Percentiles rank a stretch among this genome's conserved stretches.
Evolutionary conservation across 305 asterid genomes (phyloP).

Genomic region (Fraxinus ornus): DNA sequence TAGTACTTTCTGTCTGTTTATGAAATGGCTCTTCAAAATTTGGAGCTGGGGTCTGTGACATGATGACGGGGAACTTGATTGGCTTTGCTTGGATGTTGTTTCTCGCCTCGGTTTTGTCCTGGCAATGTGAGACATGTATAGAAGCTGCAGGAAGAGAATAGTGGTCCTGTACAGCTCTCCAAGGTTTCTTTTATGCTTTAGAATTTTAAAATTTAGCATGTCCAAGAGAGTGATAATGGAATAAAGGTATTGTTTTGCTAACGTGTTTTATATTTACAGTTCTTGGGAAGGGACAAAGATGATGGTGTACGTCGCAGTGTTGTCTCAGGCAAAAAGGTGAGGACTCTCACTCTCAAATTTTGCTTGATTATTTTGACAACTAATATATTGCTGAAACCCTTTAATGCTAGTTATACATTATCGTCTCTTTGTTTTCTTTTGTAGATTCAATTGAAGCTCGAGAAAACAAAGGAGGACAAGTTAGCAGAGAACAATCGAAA

Average conservation of each 20-base stretch:
- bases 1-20: constrained; percentile 63
- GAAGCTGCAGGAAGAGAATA: constrained; percentile 73
- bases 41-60: constrained; percentile 94
- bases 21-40: constrained; percentile 87
- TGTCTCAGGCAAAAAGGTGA: constrained; percentile 92
- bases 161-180: constrained; percentile 95
- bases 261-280: constrained; percentile 42
- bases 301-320: constrained; percentile 92
- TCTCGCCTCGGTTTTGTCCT: constrained; percentile 59
- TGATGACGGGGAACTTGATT: constrained; percentile 58
- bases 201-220: constrained; percentile 1
- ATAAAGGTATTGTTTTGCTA: constrained; percentile 11
- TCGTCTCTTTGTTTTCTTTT: constrained; percentile 14
- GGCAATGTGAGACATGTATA: constrained; percentile 77
- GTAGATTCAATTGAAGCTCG: constrained; percentile 84
- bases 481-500: constrained; percentile 82
- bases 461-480: constrained; percentile 93
- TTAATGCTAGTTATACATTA: constrained; percentile 68
- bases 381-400: constrained; percentile 70
- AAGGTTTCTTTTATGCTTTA: constrained; percentile 46
- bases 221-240: background rate
- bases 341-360: background rate
- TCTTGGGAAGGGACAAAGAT: constrained; percentile 72
- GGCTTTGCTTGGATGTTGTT: constrained; percentile 53
- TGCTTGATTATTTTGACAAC: background rate